Percentiles rank a stretch among this genome's conserved stretches.
Evolutionary conservation across 345 rosid species (phyloP).

Genomic region (Noccaea bulbosa): DNA sequence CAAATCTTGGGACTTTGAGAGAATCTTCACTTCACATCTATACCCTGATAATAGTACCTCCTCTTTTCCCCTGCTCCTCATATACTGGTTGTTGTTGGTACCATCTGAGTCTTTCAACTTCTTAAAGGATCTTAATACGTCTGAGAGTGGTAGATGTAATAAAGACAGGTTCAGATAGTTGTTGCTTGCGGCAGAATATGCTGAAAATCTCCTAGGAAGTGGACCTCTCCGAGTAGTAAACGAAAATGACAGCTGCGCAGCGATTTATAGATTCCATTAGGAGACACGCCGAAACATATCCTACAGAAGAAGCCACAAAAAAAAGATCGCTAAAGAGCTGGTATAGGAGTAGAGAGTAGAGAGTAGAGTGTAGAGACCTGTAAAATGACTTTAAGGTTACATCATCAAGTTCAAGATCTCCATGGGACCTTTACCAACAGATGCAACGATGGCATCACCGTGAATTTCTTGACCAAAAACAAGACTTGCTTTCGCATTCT

Average conservation of each 20-base stretch:
- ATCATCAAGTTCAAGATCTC: constrained; percentile 59
- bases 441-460: constrained; percentile 81
- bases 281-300: constrained; percentile 63
- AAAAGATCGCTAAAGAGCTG: no score
- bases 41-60: constrained; percentile 40
- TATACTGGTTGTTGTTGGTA: constrained; percentile 14
- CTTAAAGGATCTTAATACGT: constrained; percentile 53
- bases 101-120: constrained; percentile 51
- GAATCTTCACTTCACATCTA: constrained; percentile 68
- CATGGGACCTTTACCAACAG: constrained; percentile 72
- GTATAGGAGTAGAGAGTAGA: background rate
- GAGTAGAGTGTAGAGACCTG: constrained; percentile 74
- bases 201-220: constrained; percentile 71
- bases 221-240: constrained; percentile 86
- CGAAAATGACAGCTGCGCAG: constrained; percentile 64
- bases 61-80: constrained; percentile 28
- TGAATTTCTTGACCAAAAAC: constrained; percentile 59
- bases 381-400: constrained; percentile 59
- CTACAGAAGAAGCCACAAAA: constrained; percentile 44
- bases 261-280: constrained; percentile 77
- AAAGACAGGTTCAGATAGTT: constrained; percentile 75
- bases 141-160: constrained; percentile 44
- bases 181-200: constrained; percentile 77
- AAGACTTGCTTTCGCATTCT: constrained; percentile 75
- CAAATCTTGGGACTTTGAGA: constrained; percentile 62